Base-by-base conservation (phyloP, 768 basidiomycete genomes). In the Xerocomellus amylosporus region DNA sequence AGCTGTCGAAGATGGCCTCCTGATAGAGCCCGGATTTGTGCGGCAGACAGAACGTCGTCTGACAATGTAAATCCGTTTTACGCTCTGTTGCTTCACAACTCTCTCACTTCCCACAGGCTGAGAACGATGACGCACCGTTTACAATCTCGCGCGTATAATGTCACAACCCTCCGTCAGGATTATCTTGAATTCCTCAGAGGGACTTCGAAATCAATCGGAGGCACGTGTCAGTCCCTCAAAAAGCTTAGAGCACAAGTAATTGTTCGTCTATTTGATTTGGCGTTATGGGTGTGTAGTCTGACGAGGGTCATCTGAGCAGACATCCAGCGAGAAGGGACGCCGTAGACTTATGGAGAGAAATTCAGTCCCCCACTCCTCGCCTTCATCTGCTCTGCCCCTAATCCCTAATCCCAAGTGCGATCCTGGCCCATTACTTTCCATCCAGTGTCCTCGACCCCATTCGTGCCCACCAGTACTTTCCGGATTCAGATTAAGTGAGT, bases 1-100 rank as follows among this genome's bases (percentile, higher is more conserved):
- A n/a, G 28, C 46, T 19, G 12, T 55, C 12, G 58, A 60, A 39
- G 58, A 45, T 1, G 59, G 54, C 8, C 38, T 49, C 13, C 22
- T 60, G 20, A 48, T 10, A 7, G 59, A 60, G 15, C 47, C 15
- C 2, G 17, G 2, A 0, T 24, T 55, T 9, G n/a, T 56, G 30
- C 10, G 0, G 5, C 19, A 26, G 28, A 55, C 42, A 7, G 30
- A 40, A 22, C 19, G 14, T n/a, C 46, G 22, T 28, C 53, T 55
- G 0, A 17, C 14, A 20, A 46, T 6, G 58, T 38, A 19, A 47
- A 10, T 20, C 10, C 8, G 2, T n/a, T 17, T 5, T n/a, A n/a
- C n/a, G n/a, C n/a, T n/a, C n/a, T n/a, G n/a, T n/a, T n/a, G n/a
- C n/a, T 20, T 12, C 15, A 4, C 14, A 6, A 26, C 17, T 2